phyloP scores from a whole-genome alignment of 306 rosid genomes.

The Quercus ilex region DNA sequence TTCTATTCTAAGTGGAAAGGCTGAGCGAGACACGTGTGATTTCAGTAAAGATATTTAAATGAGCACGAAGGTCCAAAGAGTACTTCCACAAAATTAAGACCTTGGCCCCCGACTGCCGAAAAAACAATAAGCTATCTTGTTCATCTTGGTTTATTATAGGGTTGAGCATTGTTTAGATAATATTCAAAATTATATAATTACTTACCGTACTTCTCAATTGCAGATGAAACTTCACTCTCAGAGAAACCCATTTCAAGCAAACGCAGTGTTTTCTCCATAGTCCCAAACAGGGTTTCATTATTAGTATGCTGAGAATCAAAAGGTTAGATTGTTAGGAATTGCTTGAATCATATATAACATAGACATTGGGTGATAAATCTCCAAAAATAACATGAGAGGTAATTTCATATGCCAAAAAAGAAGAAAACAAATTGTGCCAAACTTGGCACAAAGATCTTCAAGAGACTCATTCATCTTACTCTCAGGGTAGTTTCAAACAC shows the following conservation, averaged over 20 bases:
- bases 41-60: background rate
- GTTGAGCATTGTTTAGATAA: background rate
- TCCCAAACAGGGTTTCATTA: constrained; percentile 73
- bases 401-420: background rate
- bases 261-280: constrained; percentile 80
- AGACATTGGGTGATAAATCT: background rate
- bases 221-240: constrained; percentile 82
- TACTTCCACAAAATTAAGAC: background rate
- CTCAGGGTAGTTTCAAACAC: background rate
- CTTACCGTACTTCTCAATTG: constrained; percentile 78
- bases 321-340: background rate
- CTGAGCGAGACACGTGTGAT: background rate
- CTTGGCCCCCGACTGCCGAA: background rate
- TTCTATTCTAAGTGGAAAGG: background rate
- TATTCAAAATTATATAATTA: constrained; percentile 21
- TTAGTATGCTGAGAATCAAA: constrained; percentile 37
- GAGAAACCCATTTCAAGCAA: constrained; percentile 97
- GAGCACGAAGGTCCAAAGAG: background rate
- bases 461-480: background rate
- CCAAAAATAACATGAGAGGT: background rate
- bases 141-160: background rate
- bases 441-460: background rate
- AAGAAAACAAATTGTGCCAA: background rate
- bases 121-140: background rate
- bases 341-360: constrained; percentile 8